Conservation (phyloP, 495 filamentous ascomycete genomes). For the Penicillium manginii region DNA sequence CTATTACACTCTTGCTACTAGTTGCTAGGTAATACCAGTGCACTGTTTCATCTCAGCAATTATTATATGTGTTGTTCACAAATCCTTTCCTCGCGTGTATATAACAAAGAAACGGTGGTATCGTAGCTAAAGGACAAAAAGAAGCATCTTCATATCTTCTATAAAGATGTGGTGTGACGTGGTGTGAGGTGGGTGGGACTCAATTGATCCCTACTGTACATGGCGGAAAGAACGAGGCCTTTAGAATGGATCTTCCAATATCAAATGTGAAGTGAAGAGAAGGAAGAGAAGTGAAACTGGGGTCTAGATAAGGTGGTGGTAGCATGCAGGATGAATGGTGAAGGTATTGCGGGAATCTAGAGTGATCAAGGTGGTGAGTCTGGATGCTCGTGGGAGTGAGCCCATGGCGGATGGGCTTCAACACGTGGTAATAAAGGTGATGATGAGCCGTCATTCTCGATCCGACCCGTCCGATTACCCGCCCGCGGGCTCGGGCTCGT, state of each 20-base stretch:
- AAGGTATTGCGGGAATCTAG: neutral
- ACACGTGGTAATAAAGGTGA: conserved; percentile 25
- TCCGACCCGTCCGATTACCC: conserved; percentile 13
- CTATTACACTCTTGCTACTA: too few relatives aligned
- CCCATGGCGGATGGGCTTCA: conserved; percentile 5
- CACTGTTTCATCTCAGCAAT: neutral
- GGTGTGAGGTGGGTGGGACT: neutral
- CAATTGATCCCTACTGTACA: conserved; percentile 16
- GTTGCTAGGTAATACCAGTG: too few relatives aligned
- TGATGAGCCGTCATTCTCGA: conserved; percentile 13
- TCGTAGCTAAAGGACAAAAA: conserved; percentile 4
- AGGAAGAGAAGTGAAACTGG: neutral
- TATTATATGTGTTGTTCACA: conserved; percentile 5
- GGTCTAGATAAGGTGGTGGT: neutral
- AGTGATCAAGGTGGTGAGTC: neutral
- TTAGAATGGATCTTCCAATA: too few relatives aligned
- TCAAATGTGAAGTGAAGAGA: too few relatives aligned
- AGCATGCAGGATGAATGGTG: too few relatives aligned
- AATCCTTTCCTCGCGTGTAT: neutral
- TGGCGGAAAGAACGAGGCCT: neutral
- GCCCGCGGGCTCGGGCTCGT: conserved; percentile 20
- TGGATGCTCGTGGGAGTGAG: neutral
- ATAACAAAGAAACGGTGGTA: conserved; percentile 4
- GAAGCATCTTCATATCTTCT: neutral
- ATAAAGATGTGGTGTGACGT: neutral